phyloP scores from a whole-genome alignment of 2,329 filamentous ascomycete species.

The Cladophialophora immunda region DNA sequence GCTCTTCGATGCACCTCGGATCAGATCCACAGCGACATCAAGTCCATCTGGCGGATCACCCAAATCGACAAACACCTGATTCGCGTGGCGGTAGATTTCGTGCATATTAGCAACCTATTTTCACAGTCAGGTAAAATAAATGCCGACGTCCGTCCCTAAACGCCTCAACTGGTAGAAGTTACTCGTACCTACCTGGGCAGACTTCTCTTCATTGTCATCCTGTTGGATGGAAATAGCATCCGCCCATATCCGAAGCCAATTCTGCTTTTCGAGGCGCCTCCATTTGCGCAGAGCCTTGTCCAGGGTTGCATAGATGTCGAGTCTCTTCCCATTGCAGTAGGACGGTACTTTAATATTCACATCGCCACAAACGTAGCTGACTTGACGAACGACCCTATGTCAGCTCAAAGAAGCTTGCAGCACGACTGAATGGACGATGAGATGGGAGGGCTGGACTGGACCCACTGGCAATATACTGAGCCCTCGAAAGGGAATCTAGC shows the following conservation, averaged over 20 bases:
- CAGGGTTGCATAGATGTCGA: neutral
- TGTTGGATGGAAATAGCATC: slow-evolving; percentile 1
- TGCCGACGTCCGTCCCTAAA: neutral
- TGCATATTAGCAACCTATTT: neutral
- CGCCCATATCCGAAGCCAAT: slow-evolving; percentile 1
- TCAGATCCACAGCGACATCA: neutral
- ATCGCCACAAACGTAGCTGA: slow-evolving; percentile 2
- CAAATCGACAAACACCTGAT: slow-evolving; percentile 3
- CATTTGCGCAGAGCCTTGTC: slow-evolving; percentile 7
- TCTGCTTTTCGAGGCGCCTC: slow-evolving; percentile 1
- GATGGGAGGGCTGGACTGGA: neutral
- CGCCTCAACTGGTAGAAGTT: neutral
- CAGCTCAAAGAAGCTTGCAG: neutral
- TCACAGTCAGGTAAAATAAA: neutral
- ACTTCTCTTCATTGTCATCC: neutral
- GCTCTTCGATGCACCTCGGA: neutral
- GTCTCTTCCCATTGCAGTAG: slow-evolving; percentile 4
- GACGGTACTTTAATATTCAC: neutral
- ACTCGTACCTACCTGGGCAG: neutral
- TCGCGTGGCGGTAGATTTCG: slow-evolving; percentile 2
- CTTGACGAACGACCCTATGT: neutral
- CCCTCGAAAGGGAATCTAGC: neutral
- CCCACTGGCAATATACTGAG: slow-evolving; percentile 1
- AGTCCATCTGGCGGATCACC: neutral
- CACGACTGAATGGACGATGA: neutral